Evolutionary conservation across 495 filamentous ascomycete genomes (phyloP), one percentile per base, ranked within the genome.

Genomic region (Parathielavia appendiculata): DNA sequence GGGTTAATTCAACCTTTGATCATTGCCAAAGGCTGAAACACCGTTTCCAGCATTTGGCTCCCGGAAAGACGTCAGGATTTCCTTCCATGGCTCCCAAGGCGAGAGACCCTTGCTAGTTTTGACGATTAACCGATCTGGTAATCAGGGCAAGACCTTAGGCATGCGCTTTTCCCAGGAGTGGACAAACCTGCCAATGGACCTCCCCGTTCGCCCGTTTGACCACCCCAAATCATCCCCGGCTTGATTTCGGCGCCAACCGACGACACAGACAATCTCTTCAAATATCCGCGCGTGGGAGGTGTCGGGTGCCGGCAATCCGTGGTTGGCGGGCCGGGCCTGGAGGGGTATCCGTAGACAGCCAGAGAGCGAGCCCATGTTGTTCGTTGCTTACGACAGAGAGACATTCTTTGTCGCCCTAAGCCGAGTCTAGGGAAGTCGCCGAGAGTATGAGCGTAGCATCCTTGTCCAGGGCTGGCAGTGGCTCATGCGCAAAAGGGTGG

Each of bases 11-110:
- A 72, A 69, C 70, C 70, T 70, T 67, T 70, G 64, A 68, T 53
- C 69, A 71, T 61, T 66, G 62, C 65, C 61, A 69, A 67, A 68
- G 67, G 62, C 69, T 73, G 70, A 73, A 73, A 70, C 70, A 67
- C 67, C 56, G 58, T 65, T 65, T 60, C 66, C 63, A 67, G 61
- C 58, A 63, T 58, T 50, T 63, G 65, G 63, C 58, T 63, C 56
- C 58, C 63, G 70, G 70, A 71, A 69, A 59, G 66, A 68, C 56
- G 58, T 46, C 57, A 52, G 60, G 54, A 66, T 65, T 58, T 60
- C 60, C 66, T 68, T 67, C 66, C 62, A 69, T 51, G 53, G 62
- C 65, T 66, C 64, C 66, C 57, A 65, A 56, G 45, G 46, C 54
- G n/a, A 19, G 30, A 53, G 32, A 57, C 61, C 63, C 59, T 59